Base-by-base conservation (phyloP, 768 basidiomycete species). In the Polyporus arcularius region DNA sequence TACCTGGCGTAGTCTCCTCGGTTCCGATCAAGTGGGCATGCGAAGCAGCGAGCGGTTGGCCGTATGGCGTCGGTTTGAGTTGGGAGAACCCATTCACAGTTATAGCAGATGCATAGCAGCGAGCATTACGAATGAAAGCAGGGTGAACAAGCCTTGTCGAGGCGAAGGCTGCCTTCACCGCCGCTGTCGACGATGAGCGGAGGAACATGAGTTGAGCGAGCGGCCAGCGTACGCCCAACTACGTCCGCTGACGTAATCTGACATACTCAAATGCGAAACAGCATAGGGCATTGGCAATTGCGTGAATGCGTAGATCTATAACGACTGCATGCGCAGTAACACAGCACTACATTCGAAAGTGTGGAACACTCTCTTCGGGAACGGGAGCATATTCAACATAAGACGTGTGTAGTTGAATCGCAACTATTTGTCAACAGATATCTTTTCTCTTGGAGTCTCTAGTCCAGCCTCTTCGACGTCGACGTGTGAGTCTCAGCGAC, bases 1-100 rank as follows among this genome's bases (percentile, higher is more conserved):
- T 92, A 31, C 94, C 94, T 1, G 92, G 89, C 0, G 94, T 96
- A 30, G 94, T 76, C 60, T 97, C 92, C 16, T 63, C 7, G 1
- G 53, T 26, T 2, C 28, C 18, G 10, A 63, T 35, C 3, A 97
- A 83, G 74, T 96, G 92, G 0, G 94, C 89, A 71, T 97, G 95
- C 0, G 92, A 92, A 21, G 78, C 75, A 18, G 80, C 82, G 11
- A 88, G 77, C 0, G 95, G 93, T 71, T 96, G 95, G 0, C 94
- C 94, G 67, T 85, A 90, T 35, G 75, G 73, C 7, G 92, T 86
- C 3, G 93, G 93, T 73, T 94, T 95, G 26, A 68, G 32, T 21
- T 61, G 65, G 21, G 58, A 53, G 31, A 72, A 67, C 41, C 62
- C 48, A 50, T 70, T 69, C 42, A 70, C 57, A 38, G 57, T 39